These are phyloP conservation scores for Dysphania ambrosioides DNA, from an alignment of 148 eudicot species.

Conservation along the genomic window DNA sequence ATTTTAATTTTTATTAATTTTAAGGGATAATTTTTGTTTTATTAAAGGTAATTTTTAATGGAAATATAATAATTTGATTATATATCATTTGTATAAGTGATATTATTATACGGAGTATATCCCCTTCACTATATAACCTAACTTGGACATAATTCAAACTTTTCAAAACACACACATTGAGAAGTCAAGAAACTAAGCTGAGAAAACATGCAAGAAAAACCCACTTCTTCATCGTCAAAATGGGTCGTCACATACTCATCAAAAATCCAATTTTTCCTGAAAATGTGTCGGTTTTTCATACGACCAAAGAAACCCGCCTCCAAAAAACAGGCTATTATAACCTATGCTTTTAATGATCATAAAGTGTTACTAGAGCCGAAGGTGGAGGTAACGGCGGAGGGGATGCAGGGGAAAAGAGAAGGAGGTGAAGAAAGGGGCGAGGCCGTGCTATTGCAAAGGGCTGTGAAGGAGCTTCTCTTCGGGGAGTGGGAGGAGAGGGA, in stretches of 20 bases:
- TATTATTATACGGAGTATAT: too few relatives aligned
- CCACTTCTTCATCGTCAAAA: constrained; percentile 16
- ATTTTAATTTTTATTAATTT: too few relatives aligned
- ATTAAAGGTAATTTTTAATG: too few relatives aligned
- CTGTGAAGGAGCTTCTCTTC: constrained; percentile 74
- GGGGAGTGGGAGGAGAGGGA: constrained; percentile 80
- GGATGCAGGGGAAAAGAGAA: constrained; percentile 16
- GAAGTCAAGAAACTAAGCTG: too few relatives aligned
- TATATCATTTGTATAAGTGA: too few relatives aligned
- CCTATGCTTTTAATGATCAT: neutral
- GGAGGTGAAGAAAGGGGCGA: constrained; percentile 5
- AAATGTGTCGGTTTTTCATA: constrained; percentile 47
- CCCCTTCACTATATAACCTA: constrained; percentile 10
- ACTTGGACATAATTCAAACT: constrained; percentile 18
- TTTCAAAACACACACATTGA: constrained; percentile 4
- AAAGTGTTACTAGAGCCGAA: constrained; percentile 1
- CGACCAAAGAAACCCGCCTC: constrained; percentile 26
- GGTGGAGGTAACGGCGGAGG: constrained; percentile 3
- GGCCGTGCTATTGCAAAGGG: constrained; percentile 39
- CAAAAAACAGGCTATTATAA: constrained; percentile 3
- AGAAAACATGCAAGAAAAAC: neutral
- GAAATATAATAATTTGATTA: too few relatives aligned
- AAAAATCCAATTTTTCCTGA: constrained; percentile 35
- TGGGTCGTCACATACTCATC: neutral
- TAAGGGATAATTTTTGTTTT: too few relatives aligned